Evolutionary conservation across 1,139 yeast species (phyloP).

Genomic region (Geotrichum klebahnii): DNA sequence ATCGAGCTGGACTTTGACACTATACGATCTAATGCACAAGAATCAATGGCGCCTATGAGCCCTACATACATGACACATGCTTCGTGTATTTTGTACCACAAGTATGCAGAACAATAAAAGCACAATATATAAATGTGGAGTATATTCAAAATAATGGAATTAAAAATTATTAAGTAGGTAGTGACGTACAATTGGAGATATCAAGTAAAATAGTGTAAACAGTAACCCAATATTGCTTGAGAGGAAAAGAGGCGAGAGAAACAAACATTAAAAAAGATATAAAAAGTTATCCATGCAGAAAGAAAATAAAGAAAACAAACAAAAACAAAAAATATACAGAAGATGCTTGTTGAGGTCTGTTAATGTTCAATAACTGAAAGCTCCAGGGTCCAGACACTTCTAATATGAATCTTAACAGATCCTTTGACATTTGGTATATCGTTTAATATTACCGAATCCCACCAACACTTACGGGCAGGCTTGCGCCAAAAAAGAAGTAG

Average conservation of each 20-base stretch:
- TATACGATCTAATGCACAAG: too few species aligned
- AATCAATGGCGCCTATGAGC: too few species aligned
- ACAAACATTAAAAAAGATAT: neutral
- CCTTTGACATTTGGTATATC: conserved; percentile 38
- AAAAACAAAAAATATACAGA: neutral
- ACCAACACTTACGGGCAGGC: conserved; percentile 99
- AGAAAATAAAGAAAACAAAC: neutral
- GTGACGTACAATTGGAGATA: too few species aligned
- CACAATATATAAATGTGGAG: too few species aligned
- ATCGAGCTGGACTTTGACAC: too few species aligned
- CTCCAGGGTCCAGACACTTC: conserved; percentile 85
- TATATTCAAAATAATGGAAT: too few species aligned
- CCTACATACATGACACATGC: too few species aligned
- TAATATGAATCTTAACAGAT: conserved; percentile 57
- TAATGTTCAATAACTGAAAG: conserved; percentile 41
- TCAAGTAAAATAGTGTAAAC: conserved; percentile 2
- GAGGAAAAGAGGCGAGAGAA: neutral
- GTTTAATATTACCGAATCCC: conserved; percentile 63
- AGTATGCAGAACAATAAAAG: too few species aligned
- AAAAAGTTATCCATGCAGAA: neutral
- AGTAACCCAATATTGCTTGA: neutral
- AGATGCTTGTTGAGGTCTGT: neutral
- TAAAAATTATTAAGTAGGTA: too few species aligned
- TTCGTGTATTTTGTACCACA: too few species aligned
- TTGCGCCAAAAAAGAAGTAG: conserved; percentile 91